These are phyloP conservation scores for Gamarada debralockiae DNA, from an alignment of 495 filamentous ascomycete species.

Conservation along the genomic window DNA sequence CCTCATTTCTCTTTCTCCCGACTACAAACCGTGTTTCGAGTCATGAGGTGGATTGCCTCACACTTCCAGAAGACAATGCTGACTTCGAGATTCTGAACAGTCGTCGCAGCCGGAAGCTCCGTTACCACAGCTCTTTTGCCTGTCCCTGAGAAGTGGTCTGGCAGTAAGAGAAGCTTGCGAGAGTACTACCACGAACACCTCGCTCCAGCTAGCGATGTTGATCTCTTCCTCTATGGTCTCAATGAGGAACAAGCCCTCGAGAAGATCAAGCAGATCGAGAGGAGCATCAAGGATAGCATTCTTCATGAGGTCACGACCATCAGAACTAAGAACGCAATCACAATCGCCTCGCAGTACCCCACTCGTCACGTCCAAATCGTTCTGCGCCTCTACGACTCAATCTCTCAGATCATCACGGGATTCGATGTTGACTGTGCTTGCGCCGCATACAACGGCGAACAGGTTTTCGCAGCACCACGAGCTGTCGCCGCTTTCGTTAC, in stretches of 20 bases:
- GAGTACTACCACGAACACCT: constrained; percentile 76
- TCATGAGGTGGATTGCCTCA: too few relatives aligned
- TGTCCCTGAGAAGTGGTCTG: constrained; percentile 58
- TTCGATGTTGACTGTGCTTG: constrained; percentile 85
- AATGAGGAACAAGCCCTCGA: constrained; percentile 67
- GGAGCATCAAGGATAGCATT: constrained; percentile 63
- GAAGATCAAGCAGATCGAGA: constrained; percentile 79
- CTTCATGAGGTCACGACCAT: constrained; percentile 72
- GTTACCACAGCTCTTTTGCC: constrained; percentile 72
- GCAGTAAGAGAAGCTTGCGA: constrained; percentile 61
- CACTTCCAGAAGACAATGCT: neutral
- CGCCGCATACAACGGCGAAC: constrained; percentile 71
- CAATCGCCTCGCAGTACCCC: constrained; percentile 77
- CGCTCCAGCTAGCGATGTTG: constrained; percentile 78
- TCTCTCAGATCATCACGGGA: constrained; percentile 77
- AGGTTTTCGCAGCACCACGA: constrained; percentile 70
- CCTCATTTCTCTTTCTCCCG: neutral
- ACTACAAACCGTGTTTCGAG: neutral
- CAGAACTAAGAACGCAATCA: constrained; percentile 79
- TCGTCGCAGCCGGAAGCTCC: constrained; percentile 72
- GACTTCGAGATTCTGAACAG: constrained; percentile 22
- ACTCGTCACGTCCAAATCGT: constrained; percentile 82
- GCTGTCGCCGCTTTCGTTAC: constrained; percentile 71
- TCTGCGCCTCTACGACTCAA: constrained; percentile 73
- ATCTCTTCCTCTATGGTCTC: constrained; percentile 78